Conservation (phyloP, 1,139 yeast species). For the Taphrina pruni region DNA sequence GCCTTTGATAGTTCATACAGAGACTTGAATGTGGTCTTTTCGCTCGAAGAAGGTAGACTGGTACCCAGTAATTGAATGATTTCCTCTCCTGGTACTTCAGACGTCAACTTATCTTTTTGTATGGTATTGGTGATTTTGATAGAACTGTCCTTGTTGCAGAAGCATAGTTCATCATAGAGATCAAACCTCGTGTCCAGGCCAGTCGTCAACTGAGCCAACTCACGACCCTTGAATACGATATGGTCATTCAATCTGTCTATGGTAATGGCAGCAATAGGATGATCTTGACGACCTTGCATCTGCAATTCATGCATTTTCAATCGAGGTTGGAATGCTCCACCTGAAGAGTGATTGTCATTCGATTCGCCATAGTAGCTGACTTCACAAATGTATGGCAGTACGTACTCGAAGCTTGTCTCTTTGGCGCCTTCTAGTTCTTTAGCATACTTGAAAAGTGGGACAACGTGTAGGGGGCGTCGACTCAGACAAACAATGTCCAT, state of each 20-base stretch:
- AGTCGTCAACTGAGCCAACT: constrained; percentile 10
- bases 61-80: constrained; percentile 29
- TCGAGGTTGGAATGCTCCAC: constrained; percentile 80
- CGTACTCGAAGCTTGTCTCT: constrained; percentile 14
- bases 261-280: constrained; percentile 71
- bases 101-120: background rate
- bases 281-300: constrained; percentile 98
- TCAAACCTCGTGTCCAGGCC: constrained; percentile 27
- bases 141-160: constrained; percentile 5
- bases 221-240: constrained; percentile 29
- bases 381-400: constrained; percentile 37
- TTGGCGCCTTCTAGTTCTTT: constrained; percentile 47
- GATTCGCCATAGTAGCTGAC: constrained; percentile 34
- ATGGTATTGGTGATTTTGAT: background rate
- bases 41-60: constrained; percentile 30
- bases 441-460: constrained; percentile 80
- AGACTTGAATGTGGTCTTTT: constrained; percentile 14
- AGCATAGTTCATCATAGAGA: constrained; percentile 33
- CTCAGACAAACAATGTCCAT: constrained; percentile 87
- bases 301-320: constrained; percentile 93
- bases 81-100: constrained; percentile 26
- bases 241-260: constrained; percentile 59
- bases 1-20: constrained; percentile 30
- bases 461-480: constrained; percentile 88
- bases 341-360: background rate